Base-by-base conservation (phyloP, 257 asterid species). In the Solanum ossicruentum region DNA sequence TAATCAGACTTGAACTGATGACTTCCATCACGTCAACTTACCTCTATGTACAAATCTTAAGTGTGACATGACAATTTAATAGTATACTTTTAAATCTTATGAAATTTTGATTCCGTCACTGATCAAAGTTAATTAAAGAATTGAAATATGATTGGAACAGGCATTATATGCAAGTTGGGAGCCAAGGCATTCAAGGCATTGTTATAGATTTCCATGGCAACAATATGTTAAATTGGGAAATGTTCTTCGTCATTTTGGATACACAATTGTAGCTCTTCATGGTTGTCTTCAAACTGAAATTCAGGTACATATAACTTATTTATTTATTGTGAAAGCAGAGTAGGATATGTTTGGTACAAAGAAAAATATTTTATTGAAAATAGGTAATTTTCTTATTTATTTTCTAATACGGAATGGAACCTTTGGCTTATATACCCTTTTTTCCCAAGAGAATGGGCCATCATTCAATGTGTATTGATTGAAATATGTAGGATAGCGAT, bases 101-200 rank as follows among this genome's bases (percentile, higher is more conserved):
- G 6, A 5, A 61, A 10, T 61, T 21, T 36, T 61, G 28, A 21
- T 23, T 61, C 11, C 11, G 69, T 10, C 39, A 21, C 8, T 60
- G 13, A 26, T 26, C 28, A 26, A 0, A 1, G 28, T 26, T 26
- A 26, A 1, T 26, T 26, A 26, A 26, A 26, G 28, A 26, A 26
- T 26, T 26, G 28, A 26, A 26, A 32, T 36, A 15, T 51, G 16
- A 23, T 10, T 49, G 63, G 63, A 47, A 18, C 83, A 94, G 99
- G 98, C 98, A 55, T 10, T 92, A 89, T 91, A 95, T 52, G 99
- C 99, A 36, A 97, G 99, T 83, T 97, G 99, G 99, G 99, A 97
- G 92, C 99, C 99, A 80, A 91, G 98, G 87, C 98, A 95, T 87
- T 93, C 98, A 18, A 92, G 91, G 80, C 91, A 91, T 52, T 94